Percentiles rank a stretch among this genome's conserved stretches.
Conservation (phyloP, 2,329 filamentous ascomycete genomes). For the Cytospora chrysosperma region DNA sequence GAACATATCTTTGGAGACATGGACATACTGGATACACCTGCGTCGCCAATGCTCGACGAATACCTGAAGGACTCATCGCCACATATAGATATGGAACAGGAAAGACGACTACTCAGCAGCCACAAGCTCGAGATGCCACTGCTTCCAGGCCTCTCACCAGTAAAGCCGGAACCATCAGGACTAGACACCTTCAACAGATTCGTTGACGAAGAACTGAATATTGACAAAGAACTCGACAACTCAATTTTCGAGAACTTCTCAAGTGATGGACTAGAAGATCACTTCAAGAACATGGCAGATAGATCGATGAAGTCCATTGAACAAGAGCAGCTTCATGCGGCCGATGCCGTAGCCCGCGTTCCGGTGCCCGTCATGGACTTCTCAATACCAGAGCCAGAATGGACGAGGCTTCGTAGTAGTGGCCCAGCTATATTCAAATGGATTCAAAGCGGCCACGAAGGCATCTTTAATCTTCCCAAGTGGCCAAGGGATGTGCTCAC, state of each 20-base stretch:
- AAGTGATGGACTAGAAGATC: constrained; percentile 1
- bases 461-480: constrained; percentile 26
- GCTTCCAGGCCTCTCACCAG: constrained; percentile 20
- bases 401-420: constrained; percentile 26
- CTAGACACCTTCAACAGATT: constrained; percentile 22
- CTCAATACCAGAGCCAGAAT: constrained; percentile 28
- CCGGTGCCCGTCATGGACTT: constrained; percentile 33
- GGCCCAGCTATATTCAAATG: constrained; percentile 27
- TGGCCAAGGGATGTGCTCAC: constrained; percentile 28
- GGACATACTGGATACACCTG: constrained; percentile 27
- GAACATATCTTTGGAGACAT: constrained; percentile 25
- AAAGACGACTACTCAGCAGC: constrained; percentile 19
- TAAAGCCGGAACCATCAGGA: no score
- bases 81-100: constrained; percentile 15
- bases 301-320: constrained; percentile 28
- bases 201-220: constrained; percentile 21
- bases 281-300: constrained; percentile 23
- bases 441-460: constrained; percentile 24
- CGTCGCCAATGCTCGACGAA: constrained; percentile 19
- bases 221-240: constrained; percentile 1
- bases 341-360: constrained; percentile 30
- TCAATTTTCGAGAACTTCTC: background rate
- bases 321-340: constrained; percentile 32
- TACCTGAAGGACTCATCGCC: constrained; percentile 2
- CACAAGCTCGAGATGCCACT: constrained; percentile 30